Evolutionary conservation across 2,329 filamentous ascomycete species (phyloP).

Genomic region (Fusarium caatingaense): DNA sequence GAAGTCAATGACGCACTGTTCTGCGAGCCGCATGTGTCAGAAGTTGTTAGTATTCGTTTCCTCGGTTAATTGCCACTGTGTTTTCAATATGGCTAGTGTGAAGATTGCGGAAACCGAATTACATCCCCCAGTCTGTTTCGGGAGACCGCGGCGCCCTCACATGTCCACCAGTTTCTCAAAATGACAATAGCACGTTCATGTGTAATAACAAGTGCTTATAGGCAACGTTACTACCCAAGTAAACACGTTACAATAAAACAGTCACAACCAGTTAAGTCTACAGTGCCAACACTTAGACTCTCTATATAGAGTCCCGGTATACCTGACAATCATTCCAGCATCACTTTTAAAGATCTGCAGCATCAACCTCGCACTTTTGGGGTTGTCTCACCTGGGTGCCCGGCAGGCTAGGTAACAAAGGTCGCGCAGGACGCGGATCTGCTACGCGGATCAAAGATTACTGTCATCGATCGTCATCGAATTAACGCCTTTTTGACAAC

Average conservation of each 20-base stretch:
- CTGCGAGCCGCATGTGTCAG: too few relatives aligned
- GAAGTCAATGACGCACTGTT: too few relatives aligned
- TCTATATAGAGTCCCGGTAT: background rate
- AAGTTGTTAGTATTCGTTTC: too few relatives aligned
- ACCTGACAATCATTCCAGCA: background rate
- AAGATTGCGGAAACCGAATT: too few relatives aligned
- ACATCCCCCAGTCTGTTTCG: accelerated
- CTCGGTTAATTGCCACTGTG: too few relatives aligned
- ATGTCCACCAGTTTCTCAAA: too few relatives aligned
- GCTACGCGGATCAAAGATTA: background rate
- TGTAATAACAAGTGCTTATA: too few relatives aligned
- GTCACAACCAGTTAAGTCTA: background rate
- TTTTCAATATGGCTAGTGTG: too few relatives aligned
- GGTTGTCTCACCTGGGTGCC: background rate
- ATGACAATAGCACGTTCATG: too few relatives aligned
- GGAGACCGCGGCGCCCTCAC: too few relatives aligned
- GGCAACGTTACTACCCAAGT: background rate
- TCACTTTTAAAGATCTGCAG: background rate
- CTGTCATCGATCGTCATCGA: background rate
- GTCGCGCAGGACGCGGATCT: background rate
- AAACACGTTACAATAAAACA: accelerated
- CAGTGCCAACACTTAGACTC: background rate
- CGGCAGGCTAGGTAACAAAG: background rate
- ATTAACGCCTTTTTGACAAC: too few relatives aligned
- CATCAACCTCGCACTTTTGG: background rate